A percentile compares a stretch with the other conserved stretches of the same genome.
These are phyloP conservation scores for Yarrowia porcina DNA, from an alignment of 805 yeast genomes.

Conservation along the genomic window DNA sequence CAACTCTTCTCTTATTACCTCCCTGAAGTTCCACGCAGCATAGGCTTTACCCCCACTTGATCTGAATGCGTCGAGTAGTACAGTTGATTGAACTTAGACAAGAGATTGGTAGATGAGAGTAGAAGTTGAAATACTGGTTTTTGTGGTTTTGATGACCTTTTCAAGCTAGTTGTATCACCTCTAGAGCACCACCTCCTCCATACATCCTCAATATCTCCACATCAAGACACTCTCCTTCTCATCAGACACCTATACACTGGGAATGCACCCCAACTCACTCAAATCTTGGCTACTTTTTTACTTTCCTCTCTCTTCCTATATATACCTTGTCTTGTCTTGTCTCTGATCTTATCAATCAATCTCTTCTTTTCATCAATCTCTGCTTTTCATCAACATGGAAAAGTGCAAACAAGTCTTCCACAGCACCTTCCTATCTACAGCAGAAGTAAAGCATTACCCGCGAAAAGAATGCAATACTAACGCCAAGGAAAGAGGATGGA, in stretches of 20 bases:
- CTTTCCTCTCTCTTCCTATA: neutral
- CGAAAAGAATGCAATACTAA: conserved; percentile 2
- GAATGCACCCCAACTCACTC: too few relatives aligned
- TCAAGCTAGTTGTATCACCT: too few relatives aligned
- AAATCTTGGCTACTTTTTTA: neutral
- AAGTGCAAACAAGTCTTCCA: neutral
- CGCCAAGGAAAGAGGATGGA: conserved; percentile 20
- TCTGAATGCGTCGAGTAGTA: neutral
- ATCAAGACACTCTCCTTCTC: too few relatives aligned
- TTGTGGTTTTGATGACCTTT: too few relatives aligned
- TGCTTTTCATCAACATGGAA: neutral
- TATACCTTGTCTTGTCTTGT: neutral
- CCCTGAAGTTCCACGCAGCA: neutral
- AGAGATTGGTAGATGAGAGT: neutral
- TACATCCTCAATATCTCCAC: too few relatives aligned
- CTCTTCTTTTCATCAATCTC: too few relatives aligned
- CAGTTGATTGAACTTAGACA: too few relatives aligned
- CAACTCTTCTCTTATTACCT: neutral
- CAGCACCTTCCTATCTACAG: neutral
- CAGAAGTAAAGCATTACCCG: neutral
- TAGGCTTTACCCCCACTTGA: neutral
- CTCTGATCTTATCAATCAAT: conserved; percentile 1
- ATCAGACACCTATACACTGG: too few relatives aligned
- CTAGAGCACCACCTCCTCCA: too few relatives aligned
- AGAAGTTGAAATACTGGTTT: too few relatives aligned